phyloP scores from a whole-genome alignment of 768 basidiomycete genomes.

The Termitomyces sp. region DNA sequence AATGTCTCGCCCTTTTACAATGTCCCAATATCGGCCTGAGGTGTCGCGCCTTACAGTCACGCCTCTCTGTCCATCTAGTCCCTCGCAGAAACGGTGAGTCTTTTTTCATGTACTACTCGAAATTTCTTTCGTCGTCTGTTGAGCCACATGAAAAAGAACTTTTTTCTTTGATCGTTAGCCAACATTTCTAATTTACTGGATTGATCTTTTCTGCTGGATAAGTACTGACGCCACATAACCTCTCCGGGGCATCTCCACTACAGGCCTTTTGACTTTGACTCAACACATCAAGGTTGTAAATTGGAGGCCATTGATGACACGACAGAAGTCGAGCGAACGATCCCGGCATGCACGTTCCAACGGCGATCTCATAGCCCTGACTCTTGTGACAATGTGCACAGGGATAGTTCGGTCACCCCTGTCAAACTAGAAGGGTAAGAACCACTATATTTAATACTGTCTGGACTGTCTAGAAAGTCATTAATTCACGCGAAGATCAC shows the following conservation, averaged over 20 bases:
- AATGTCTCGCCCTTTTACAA: background rate
- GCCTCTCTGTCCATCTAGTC: background rate
- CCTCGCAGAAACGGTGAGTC: background rate
- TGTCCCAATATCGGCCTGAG: background rate
- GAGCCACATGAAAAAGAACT: background rate
- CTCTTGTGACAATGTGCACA: background rate
- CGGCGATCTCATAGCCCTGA: background rate
- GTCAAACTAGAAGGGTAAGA: background rate
- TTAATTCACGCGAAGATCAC: background rate
- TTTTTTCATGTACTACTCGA: background rate
- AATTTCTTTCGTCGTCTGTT: background rate
- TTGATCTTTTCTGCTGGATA: background rate
- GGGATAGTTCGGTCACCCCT: background rate
- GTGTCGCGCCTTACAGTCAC: background rate
- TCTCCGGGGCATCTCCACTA: background rate
- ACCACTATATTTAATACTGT: background rate
- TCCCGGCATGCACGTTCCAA: no score
- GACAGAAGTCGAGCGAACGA: background rate
- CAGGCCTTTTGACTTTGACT: background rate
- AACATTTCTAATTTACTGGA: background rate
- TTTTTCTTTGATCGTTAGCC: background rate
- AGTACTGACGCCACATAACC: slow-evolving; percentile 9
- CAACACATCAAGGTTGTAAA: background rate
- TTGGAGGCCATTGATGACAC: background rate
- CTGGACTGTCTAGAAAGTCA: background rate